A percentile compares a stretch with the other conserved stretches of the same genome.
These are phyloP conservation scores for Candida silvicultrix DNA, from an alignment of 805 yeast genomes.

Conservation along the genomic window DNA sequence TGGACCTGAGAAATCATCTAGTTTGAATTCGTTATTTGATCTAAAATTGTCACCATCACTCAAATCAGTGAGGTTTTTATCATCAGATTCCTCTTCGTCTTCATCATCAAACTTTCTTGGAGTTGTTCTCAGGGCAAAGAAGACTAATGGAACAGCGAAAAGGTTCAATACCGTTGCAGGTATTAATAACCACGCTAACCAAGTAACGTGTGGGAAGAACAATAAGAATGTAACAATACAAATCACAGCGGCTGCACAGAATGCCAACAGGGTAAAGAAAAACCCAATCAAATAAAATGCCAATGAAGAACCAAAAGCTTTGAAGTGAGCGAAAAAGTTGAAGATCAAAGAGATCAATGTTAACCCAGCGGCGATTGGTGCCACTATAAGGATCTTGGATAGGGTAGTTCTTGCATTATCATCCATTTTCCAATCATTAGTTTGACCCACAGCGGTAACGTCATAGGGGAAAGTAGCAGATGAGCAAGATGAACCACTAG, in stretches of 20 bases:
- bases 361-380: slow-evolving; percentile 64
- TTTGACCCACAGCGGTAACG: slow-evolving; percentile 21
- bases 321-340: slow-evolving; percentile 28
- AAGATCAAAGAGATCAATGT: slow-evolving; percentile 40
- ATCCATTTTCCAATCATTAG: slow-evolving; percentile 44
- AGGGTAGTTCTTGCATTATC: slow-evolving; percentile 41
- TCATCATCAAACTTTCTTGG: slow-evolving; percentile 8
- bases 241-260: slow-evolving; percentile 46
- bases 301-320: slow-evolving; percentile 17
- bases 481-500: slow-evolving; percentile 29
- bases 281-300: slow-evolving; percentile 37
- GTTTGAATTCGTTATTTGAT: slow-evolving; percentile 5
- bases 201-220: slow-evolving; percentile 57
- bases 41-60: slow-evolving; percentile 18
- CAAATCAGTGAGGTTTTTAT: slow-evolving; percentile 18
- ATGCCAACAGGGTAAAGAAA: slow-evolving; percentile 40
- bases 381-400: slow-evolving; percentile 47
- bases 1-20: slow-evolving; percentile 8
- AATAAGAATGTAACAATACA: slow-evolving; percentile 50
- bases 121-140: slow-evolving; percentile 28
- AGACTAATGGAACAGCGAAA: slow-evolving; percentile 42
- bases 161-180: slow-evolving; percentile 59
- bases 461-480: slow-evolving; percentile 36
- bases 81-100: slow-evolving; percentile 9
- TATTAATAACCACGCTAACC: slow-evolving; percentile 71